phyloP scores from a whole-genome alignment of 1,284 basidiomycete species.

The Tilletia caries region DNA sequence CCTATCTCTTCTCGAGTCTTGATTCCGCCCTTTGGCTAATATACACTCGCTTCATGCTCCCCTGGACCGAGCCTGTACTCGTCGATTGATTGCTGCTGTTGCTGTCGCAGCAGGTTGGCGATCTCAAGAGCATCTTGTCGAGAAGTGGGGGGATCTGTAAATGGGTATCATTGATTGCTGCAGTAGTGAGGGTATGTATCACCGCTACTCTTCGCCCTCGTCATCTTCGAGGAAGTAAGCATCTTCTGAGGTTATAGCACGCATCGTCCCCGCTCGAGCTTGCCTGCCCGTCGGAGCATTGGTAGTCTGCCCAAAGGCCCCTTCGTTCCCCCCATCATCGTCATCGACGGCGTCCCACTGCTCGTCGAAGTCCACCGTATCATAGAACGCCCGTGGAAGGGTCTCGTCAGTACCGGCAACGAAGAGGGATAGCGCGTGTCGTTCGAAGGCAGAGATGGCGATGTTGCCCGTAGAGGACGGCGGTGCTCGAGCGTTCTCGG shows the following conservation, averaged over 20 bases:
- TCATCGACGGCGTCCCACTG: not conserved
- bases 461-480: slow-evolving; percentile 1
- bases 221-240: not conserved
- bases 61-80: too few relatives aligned
- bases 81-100: slow-evolving; percentile 12
- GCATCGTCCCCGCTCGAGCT: not conserved
- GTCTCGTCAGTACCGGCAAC: not conserved
- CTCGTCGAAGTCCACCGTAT: not conserved
- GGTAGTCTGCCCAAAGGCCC: not conserved
- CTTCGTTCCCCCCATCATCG: not conserved
- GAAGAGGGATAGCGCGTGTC: not conserved
- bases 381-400: not conserved
- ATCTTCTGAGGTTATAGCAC: not conserved
- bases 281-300: not conserved
- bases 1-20: too few relatives aligned
- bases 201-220: not conserved
- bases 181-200: too few relatives aligned
- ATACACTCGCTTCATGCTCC: too few relatives aligned
- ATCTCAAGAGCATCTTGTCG: slow-evolving; percentile 7
- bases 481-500: not conserved
- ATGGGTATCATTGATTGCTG: too few relatives aligned
- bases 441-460: not conserved
- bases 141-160: too few relatives aligned
- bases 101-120: not conserved
- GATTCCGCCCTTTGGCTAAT: too few relatives aligned